Evolutionary conservation across 768 basidiomycete species (phyloP), one percentile per base, ranked within the genome.

Genomic region (Kockovaella imperatae): DNA sequence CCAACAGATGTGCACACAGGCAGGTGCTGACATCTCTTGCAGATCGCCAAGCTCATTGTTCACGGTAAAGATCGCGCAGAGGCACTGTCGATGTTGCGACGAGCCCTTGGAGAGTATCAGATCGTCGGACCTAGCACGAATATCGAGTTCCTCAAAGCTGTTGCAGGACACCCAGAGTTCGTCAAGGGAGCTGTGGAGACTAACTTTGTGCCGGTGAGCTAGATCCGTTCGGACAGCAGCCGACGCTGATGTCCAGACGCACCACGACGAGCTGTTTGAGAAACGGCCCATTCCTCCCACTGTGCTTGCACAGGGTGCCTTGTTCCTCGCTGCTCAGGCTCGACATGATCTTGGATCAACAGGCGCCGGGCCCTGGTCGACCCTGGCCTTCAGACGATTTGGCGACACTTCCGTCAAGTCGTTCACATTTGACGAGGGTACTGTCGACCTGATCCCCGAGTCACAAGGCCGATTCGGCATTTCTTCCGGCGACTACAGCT

Each of bases 121-220:
- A 85, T 95, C 41, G 87, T 89, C 0, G 90, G 90, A 15, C 83
- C 91, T 11, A 80, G 85, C 10, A 93, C 90, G 4, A 96, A 96
- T 62, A 77, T 96, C 24, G 86, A 90, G 63, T 96, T 95, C 68
- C 73, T 96, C 52, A 75, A 83, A 41, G 77, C 75, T 0, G 76
- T 96, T 42, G 84, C 88, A 0, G 83, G 81, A 1, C 83, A 93
- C 63, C 57, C 76, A 32, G 78, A 83, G 1, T 96, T 96, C 64
- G 77, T 86, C 14, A 72, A 77, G 25, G 86, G 77, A 20, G 82
- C 90, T 50, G 79, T 96, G 10, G 90, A 95, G 64, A 93, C 90
- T 2, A 87, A 87, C 3, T 96, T 96, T 66, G 91, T 96, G 59
- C 77, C 79, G 24, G 87, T 87, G 66, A 42, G 77, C 64, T 13